Base-by-base conservation (phyloP, 441 rosid species). In the Gossypium schwendimanii region DNA sequence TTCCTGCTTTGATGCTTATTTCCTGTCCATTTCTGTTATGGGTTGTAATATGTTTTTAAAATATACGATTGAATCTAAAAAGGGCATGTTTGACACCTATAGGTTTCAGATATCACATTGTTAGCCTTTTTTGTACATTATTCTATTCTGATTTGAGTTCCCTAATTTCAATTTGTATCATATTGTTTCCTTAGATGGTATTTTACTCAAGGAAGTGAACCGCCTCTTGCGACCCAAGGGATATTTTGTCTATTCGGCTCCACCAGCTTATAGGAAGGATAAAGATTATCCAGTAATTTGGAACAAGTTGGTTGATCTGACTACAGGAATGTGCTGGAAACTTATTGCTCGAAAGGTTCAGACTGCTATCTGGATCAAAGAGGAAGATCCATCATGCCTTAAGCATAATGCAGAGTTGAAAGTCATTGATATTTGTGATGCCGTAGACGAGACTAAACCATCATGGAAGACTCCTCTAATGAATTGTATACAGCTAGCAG, bases 251-350 rank as follows among this genome's bases (percentile, higher is more conserved):
- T 94, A 91, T 82, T 92, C 99, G 1, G 93, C 98, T 76, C 97
- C 99, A 50, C 96, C 97, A 64, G 93, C 92, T 70, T 92, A 94
- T 61, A 81, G 87, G 72, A 88, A 88, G 69, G 90, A 89, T 77
- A 92, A 92, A 82, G 86, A 92, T 18, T 92, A 81, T 75, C 97
- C 96, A 9, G 52, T 80, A 77, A 87, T 91, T 81, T 95, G 98
- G 99, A 88, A 84, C 62, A 87, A 87, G 76, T 75, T 94, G 86
- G 86, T 89, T 47, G 81, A 80, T 74, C 79, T 94, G 82, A 85
- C 97, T 44, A 80, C 87, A 14, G 86, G 88, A 70, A 88, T 94
- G 94, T 94, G 98, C 83, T 94, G 99, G 99, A 91, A 87, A 82
- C 97, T 92, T 77, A 80, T 91, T 79, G 88, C 99, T 31, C 84